Base-by-base conservation (phyloP, 2,329 filamentous ascomycete genomes). In the Diaporthe vexans region DNA sequence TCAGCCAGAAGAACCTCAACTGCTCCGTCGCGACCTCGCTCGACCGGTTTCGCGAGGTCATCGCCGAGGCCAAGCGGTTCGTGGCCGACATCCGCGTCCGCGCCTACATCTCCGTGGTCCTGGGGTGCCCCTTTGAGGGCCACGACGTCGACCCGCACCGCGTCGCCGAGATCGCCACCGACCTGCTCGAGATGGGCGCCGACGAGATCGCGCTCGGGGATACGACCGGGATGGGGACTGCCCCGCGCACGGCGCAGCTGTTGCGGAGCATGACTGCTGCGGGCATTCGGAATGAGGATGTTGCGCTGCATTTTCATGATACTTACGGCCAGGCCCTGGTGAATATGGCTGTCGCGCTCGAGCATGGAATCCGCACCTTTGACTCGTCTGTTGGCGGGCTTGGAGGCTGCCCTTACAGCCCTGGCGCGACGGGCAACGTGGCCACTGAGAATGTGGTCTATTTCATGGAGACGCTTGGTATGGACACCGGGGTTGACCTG, bases 141-240 rank as follows among this genome's bases (percentile, higher is more conserved):
- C 87, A 88, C 80, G 89, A 92, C 71, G 91, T 93, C 4, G 86
- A 92, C 78, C 91, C 91, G 43, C 87, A 89, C 79, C 86, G 85
- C 76, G 91, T 94, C 0, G 91, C 91, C 0, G 89, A 93, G 77
- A 90, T 94, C 58, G 92, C 93, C 0, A 89, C 86, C 75, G 91
- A 87, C 79, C 84, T 98, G 65, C 87, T 98, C 1, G 94, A 95
- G 80, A 94, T 96, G 87, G 95, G 95, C 24, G 95, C 94, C 26
- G 94, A 97, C 80, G 95, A 98, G 86, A 95, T 98, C 78, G 94
- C 94, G 1, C 89, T 98, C 0, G 95, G 95, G 9, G 95, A 98
- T 80, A 98, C 95, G 0, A 96, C 95, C 0, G 95, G 95, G 24
- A 95, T 97, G 89, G 95, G 95, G 43, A 97, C 94, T 0, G 92